A percentile compares a stretch with the other conserved stretches of the same genome.
Evolutionary conservation across 176 grass and related monocot species (phyloP).

Genomic region (Stipa capillata): DNA sequence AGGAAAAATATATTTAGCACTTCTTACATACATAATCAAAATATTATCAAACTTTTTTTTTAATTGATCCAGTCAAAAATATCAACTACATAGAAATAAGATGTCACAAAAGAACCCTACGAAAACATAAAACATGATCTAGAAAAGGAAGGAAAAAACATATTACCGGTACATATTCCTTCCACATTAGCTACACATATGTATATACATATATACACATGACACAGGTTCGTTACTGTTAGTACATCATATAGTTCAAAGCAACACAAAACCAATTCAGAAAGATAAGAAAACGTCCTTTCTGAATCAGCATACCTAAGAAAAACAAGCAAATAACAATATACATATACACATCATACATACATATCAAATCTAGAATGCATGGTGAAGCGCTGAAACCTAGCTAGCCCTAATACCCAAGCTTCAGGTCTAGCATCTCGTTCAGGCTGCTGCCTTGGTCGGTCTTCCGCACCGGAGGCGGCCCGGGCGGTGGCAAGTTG

Average conservation of each 20-base stretch:
- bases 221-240: background rate
- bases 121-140: background rate
- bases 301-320: conserved; percentile 14
- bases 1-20: too few species aligned
- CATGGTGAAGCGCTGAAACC: background rate
- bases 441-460: background rate
- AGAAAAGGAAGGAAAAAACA: background rate
- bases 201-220: background rate
- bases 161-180: background rate
- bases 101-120: background rate
- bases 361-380: background rate
- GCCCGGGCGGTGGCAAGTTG: conserved; percentile 23
- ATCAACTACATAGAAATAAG: background rate
- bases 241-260: background rate
- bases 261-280: conserved; percentile 1
- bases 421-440: conserved; percentile 25
- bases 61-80: background rate
- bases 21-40: too few species aligned
- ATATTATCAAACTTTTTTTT: too few species aligned
- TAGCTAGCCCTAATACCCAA: background rate
- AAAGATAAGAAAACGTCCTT: conserved; percentile 6
- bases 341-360: background rate
- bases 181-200: background rate
- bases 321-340: background rate
- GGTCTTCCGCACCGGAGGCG: background rate